A percentile compares a stretch with the other conserved stretches of the same genome.
These are phyloP conservation scores for Penicillium maclennaniae DNA, from an alignment of 495 filamentous ascomycete genomes.

Conservation along the genomic window DNA sequence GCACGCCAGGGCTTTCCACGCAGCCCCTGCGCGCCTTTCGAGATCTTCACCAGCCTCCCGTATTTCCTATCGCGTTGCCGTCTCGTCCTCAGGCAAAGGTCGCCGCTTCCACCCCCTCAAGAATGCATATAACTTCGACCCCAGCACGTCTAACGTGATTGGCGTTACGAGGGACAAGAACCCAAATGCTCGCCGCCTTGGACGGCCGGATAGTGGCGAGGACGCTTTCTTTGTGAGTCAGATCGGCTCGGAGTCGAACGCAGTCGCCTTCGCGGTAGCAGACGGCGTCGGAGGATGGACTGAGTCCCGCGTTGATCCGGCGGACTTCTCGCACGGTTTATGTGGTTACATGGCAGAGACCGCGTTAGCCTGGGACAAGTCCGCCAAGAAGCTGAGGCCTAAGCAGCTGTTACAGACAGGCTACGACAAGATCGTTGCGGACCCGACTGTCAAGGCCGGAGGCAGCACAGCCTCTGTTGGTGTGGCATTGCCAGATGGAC, in stretches of 20 bases:
- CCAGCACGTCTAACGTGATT: slow-evolving; percentile 50
- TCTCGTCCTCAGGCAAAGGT: slow-evolving; percentile 71
- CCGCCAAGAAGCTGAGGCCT: slow-evolving; percentile 52
- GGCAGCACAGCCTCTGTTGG: slow-evolving; percentile 89
- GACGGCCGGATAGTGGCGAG: slow-evolving; percentile 76
- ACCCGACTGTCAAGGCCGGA: slow-evolving; percentile 69
- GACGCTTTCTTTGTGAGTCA: slow-evolving; percentile 93
- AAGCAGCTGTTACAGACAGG: slow-evolving; percentile 73
- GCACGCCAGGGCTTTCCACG: slow-evolving; percentile 27
- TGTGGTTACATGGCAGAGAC: slow-evolving; percentile 83
- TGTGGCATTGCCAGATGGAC: slow-evolving; percentile 63
- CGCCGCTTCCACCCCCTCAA: slow-evolving; percentile 64
- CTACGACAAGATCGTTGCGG: slow-evolving; percentile 74
- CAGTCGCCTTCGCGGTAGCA: slow-evolving; percentile 75
- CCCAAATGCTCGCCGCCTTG: slow-evolving; percentile 27
- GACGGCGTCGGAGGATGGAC: slow-evolving; percentile 96
- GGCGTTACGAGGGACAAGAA: slow-evolving; percentile 41
- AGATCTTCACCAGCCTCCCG: slow-evolving; percentile 17
- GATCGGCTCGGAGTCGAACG: slow-evolving; percentile 50
- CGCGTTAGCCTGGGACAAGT: slow-evolving; percentile 49
- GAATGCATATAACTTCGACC: slow-evolving; percentile 75
- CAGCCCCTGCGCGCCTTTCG: slow-evolving; percentile 15
- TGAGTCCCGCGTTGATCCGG: slow-evolving; percentile 85
- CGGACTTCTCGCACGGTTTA: slow-evolving; percentile 92
- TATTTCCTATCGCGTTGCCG: slow-evolving; percentile 49